phyloP scores from a whole-genome alignment of 2,329 filamentous ascomycete species.

The Fusarium oxysporum region DNA sequence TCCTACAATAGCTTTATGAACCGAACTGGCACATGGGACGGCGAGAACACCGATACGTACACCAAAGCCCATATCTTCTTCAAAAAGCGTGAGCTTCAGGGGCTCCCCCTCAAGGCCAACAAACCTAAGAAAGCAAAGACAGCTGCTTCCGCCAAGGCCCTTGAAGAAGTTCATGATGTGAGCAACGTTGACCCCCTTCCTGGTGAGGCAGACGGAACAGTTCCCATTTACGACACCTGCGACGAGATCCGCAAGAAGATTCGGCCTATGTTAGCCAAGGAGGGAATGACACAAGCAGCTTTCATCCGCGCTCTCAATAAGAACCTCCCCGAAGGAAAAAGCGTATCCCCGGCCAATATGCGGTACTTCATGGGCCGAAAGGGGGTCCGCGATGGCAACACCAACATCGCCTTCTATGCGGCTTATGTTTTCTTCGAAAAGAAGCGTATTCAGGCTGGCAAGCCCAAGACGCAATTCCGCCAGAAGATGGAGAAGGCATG shows the following conservation, averaged over 20 bases:
- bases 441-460: conserved; percentile 61
- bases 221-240: conserved; percentile 67
- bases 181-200: conserved; percentile 54
- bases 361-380: conserved; percentile 63
- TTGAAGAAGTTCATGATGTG: conserved; percentile 53
- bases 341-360: conserved; percentile 58
- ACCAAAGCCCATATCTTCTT: conserved; percentile 57
- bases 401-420: conserved; percentile 62
- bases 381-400: conserved; percentile 61
- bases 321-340: conserved; percentile 51
- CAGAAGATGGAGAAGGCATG: conserved; percentile 61
- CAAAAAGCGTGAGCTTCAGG: conserved; percentile 62
- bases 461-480: conserved; percentile 63
- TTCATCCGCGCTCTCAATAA: conserved; percentile 63
- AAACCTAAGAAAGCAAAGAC: conserved; percentile 50
- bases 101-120: conserved; percentile 52
- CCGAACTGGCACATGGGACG: conserved; percentile 56
- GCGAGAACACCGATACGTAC: conserved; percentile 51
- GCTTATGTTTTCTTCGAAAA: conserved; percentile 72
- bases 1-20: conserved; percentile 61
- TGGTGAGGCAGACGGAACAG: conserved; percentile 59
- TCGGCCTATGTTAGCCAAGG: conserved; percentile 56
- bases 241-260: conserved; percentile 70
- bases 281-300: conserved; percentile 61
- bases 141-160: conserved; percentile 39